These are phyloP conservation scores for Colletotrichum karsti DNA, from an alignment of 2,329 filamentous ascomycete genomes.

Conservation along the genomic window DNA sequence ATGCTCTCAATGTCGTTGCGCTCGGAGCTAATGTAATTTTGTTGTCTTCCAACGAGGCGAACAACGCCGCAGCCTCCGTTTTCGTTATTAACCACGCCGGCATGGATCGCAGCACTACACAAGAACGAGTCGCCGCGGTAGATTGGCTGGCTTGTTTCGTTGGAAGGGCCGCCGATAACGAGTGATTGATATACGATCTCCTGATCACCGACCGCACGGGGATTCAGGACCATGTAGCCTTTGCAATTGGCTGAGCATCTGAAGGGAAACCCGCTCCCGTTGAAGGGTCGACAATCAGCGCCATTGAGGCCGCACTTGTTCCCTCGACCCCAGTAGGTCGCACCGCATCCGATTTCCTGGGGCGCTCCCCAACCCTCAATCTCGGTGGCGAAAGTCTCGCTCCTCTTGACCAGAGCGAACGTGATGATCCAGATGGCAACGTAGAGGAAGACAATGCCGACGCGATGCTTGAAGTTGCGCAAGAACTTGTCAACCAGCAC, in stretches of 20 bases:
- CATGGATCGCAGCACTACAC: slow-evolving; percentile 85
- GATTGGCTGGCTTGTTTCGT: slow-evolving; percentile 55
- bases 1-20: slow-evolving; percentile 81
- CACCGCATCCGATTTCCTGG: slow-evolving; percentile 70
- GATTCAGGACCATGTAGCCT: slow-evolving; percentile 72
- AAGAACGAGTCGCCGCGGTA: slow-evolving; percentile 93
- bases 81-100: slow-evolving; percentile 76
- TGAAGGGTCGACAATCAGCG: slow-evolving; percentile 78
- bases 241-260: slow-evolving; percentile 78
- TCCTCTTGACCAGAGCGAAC: slow-evolving; percentile 74
- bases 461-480: slow-evolving; percentile 65
- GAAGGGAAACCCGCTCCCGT: slow-evolving; percentile 75
- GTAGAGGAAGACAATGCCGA: slow-evolving; percentile 66
- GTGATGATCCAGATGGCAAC: slow-evolving; percentile 74
- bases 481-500: slow-evolving; percentile 69
- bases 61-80: slow-evolving; percentile 86
- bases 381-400: slow-evolving; percentile 66
- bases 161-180: slow-evolving; percentile 73
- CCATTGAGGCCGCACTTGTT: slow-evolving; percentile 81
- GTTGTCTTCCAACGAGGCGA: slow-evolving; percentile 73
- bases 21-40: slow-evolving; percentile 69
- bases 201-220: slow-evolving; percentile 77
- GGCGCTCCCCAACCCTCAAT: slow-evolving; percentile 75
- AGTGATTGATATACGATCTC: slow-evolving; percentile 70
- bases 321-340: slow-evolving; percentile 74